Evolutionary conservation across 306 rosid genomes (phyloP).

Genomic region (Vigna angularis): DNA sequence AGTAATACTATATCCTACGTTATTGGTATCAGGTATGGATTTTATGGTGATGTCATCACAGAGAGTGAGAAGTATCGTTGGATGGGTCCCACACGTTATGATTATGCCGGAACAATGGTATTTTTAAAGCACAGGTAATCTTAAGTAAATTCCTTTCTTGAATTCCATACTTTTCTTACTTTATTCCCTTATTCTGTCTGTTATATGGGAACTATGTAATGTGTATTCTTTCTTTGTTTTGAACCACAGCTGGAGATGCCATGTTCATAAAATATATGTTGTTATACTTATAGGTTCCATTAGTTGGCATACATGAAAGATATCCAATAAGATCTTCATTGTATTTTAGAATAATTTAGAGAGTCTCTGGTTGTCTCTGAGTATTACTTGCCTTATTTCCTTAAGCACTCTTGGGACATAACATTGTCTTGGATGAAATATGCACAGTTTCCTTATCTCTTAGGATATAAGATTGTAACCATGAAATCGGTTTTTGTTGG

Average conservation of each 20-base stretch:
- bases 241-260: background rate
- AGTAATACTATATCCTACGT: conserved; percentile 43
- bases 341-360: background rate
- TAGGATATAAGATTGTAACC: background rate
- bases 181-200: conserved; percentile 5
- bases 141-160: conserved; percentile 23
- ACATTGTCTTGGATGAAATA: background rate
- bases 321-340: conserved; percentile 1
- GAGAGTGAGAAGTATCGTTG: conserved; percentile 96
- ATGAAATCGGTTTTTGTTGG: background rate
- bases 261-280: conserved; percentile 3
- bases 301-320: background rate
- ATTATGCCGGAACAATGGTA: conserved; percentile 91
- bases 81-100: conserved; percentile 98
- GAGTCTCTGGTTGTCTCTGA: background rate
- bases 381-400: background rate
- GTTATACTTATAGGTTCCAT: background rate
- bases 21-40: conserved; percentile 76
- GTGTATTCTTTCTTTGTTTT: conserved; percentile 14
- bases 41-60: conserved; percentile 95
- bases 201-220: background rate
- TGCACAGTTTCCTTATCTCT: background rate
- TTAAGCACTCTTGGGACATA: background rate
- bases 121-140: conserved; percentile 82
- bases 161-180: conserved; percentile 17